Evolutionary conservation across 805 yeast genomes (phyloP), one percentile per base, ranked within the genome.

Genomic region (Yamadazyma phyllophila): DNA sequence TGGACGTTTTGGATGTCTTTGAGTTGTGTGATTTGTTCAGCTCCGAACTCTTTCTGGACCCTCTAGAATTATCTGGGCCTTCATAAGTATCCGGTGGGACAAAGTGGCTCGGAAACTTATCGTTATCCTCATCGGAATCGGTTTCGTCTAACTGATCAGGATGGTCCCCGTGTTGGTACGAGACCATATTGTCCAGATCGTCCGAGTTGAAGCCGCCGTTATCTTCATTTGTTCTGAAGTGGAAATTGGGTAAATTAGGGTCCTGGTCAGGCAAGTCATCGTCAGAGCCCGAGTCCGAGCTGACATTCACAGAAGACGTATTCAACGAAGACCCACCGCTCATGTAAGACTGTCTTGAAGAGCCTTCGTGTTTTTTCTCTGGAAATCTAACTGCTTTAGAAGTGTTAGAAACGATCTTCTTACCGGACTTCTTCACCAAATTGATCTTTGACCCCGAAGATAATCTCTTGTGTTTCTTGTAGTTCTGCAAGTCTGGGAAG

Each of bases 321-420:
- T 58, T 56, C 17, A 60, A 50, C 3, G 63, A 55, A 13, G 69
- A 62, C 11, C 54, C 53, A 24, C 44, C 60, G 44, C 63, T 60
- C 32, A 64, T 50, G 27, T 61, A 57, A 13, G 69, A 52, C 39
- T 65, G 62, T 7, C 66, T 50, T 9, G 54, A 50, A 44, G 48
- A 51, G 38, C 63, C 66, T 2, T 70, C 71, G 39, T 62, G 63
- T 16, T 68, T 55, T 9, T 60, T 67, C 5, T 38, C 39, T 4
- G 44, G 40, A 14, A 39, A 39, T 29, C 47, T 26, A 9, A 30
- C 43, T 6, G 61, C 59, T 13, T 39, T 45, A 24, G 36, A 26
- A 30, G 44, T 41, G 27, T 27, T 36, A 14, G 45, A 30, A 12
- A 50, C 52, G 33, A 56, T 48, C 42, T 49, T 57, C 44, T 52